Percentiles rank a stretch among this genome's conserved stretches.
phyloP scores from a whole-genome alignment of 2,329 filamentous ascomycete species.

The Cladophialophora psammophila region DNA sequence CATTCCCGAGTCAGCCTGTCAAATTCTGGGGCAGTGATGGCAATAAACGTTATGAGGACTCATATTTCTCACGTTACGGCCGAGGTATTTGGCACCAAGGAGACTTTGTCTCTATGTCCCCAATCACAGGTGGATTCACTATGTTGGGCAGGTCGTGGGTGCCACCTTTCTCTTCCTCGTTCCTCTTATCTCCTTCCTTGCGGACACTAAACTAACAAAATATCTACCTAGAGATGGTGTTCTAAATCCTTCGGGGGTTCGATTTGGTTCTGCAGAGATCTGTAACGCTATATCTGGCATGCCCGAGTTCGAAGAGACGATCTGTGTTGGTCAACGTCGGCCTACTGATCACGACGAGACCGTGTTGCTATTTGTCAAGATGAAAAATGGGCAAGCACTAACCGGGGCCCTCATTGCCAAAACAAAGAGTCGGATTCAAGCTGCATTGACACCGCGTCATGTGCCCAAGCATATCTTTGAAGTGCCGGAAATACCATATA shows the following conservation, averaged over 20 bases:
- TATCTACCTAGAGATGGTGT: conserved; percentile 41
- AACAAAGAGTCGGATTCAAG: conserved; percentile 57
- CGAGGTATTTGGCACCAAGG: conserved; percentile 65
- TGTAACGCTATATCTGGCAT: conserved; percentile 73
- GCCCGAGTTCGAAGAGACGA: conserved; percentile 69
- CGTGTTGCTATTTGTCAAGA: conserved; percentile 65
- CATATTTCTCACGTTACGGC: conserved; percentile 7
- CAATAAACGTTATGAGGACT: not conserved
- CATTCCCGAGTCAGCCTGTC: conserved; percentile 52
- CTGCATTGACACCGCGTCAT: conserved; percentile 63
- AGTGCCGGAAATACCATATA: conserved; percentile 21
- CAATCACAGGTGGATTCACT: conserved; percentile 7
- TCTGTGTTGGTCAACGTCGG: conserved; percentile 81
- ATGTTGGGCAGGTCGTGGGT: conserved; percentile 24
- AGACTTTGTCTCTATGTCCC: conserved; percentile 53
- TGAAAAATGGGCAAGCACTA: conserved; percentile 58
- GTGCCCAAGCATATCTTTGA: conserved; percentile 29
- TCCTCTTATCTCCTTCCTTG: not conserved
- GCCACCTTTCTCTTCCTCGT: not conserved
- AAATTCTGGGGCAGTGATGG: conserved; percentile 5
- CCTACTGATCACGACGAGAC: conserved; percentile 64
- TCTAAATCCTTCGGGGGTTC: conserved; percentile 74
- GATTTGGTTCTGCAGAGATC: conserved; percentile 92
- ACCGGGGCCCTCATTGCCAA: too few relatives aligned
- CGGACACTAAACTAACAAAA: too few relatives aligned